Evolutionary conservation across 192 early-diverging fungal species (phyloP), one percentile per base, ranked within the genome.

Genomic region (Cladochytrium replicatum): DNA sequence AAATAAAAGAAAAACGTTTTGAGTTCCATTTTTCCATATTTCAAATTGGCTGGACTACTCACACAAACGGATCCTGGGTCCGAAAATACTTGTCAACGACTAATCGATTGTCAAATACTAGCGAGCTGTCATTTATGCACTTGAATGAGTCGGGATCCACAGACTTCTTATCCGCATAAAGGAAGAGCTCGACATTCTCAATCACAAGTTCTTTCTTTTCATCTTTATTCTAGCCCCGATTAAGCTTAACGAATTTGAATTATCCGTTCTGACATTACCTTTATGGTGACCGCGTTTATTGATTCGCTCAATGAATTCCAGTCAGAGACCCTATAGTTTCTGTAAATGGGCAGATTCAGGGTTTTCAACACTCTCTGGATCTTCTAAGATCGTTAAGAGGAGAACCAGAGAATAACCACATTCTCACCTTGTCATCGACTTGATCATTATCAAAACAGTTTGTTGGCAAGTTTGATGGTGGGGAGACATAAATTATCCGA

Each of bases 61-160:
- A 76, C 46, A 77, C 59, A 39, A 50, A 69, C n/a, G 61, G 50
- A 46, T 77, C 75, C 32, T 69, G 67, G 4, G 75, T 77, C 24
- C 62, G 42, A 34, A 68, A 77, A 44, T 63, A 61, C 41, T 71
- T 74, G 51, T 72, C 69, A 39, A 77, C 61, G 21, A 77, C 69
- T 23, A 77, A 46, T 17, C 44, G 43, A 1, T 63, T 71, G 39
- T 77, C 75, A 59, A 71, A 74, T 1, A 77, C 71, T 27, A 77
- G 53, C 37, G 51, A 68, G 40, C 61, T 65, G 51, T 77, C 68
- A 37, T 77, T 77, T 25, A 77, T 66, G 23, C 45, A 37, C 43
- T 50, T 72, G 50, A 74, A 74, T 0, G 67, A 61, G 25, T 29
- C 50, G 7, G 56, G 60, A 41, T 65, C 53, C 6, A 74, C 61